Conservation (phyloP, 2,329 filamentous ascomycete genomes). For the Kalaharituber pfeilii region DNA sequence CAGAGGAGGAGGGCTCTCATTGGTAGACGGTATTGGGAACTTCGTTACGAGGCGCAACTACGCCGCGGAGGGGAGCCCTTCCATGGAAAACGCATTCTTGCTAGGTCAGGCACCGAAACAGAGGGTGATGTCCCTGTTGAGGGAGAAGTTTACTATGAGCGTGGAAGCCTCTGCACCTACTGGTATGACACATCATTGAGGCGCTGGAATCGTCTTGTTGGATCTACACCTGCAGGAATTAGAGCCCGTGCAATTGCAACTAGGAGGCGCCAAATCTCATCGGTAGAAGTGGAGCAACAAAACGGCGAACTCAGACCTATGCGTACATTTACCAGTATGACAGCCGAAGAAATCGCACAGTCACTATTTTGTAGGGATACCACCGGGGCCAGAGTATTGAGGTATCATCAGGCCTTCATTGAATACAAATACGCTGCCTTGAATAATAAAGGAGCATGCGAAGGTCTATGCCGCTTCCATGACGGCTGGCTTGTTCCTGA, state of each 20-base stretch:
- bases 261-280: too few species aligned
- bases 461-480: background rate
- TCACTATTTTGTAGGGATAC: background rate
- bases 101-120: background rate
- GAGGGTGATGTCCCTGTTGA: background rate
- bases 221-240: background rate
- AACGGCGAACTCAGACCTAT: too few species aligned
- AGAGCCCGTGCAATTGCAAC: too few species aligned
- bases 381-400: background rate
- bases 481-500: background rate
- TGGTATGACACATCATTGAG: background rate
- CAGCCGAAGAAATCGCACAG: background rate
- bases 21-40: background rate
- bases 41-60: background rate
- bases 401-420: background rate
- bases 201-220: background rate
- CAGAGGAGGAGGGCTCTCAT: background rate
- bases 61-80: background rate
- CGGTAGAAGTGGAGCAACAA: too few species aligned
- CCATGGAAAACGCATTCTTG: background rate
- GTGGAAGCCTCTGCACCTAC: background rate
- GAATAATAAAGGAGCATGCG: background rate
- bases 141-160: background rate
- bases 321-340: background rate
- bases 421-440: background rate